Conservation (phyloP, 2,329 filamentous ascomycete genomes). For the Whalleya microplaca region DNA sequence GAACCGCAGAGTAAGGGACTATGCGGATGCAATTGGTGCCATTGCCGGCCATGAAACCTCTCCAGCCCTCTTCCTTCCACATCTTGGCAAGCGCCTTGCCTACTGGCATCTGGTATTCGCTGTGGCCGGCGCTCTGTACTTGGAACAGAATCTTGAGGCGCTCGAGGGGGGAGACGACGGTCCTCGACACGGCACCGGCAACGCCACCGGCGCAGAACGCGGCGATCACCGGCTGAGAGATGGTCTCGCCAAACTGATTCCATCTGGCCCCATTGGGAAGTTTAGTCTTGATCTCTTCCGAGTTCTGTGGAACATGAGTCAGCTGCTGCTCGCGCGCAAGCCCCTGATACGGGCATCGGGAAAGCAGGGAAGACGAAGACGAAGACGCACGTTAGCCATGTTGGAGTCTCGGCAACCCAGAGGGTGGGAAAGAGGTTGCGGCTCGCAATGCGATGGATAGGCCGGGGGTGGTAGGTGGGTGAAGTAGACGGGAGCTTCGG, state of each 20-base stretch:
- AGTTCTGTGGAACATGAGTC: conserved; percentile 24
- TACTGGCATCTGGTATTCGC: conserved; percentile 92
- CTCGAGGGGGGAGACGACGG: conserved; percentile 94
- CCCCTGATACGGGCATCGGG: conserved; percentile 4
- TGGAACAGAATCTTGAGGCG: conserved; percentile 98
- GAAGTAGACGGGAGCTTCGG: conserved; percentile 16
- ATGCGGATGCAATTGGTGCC: conserved; percentile 98
- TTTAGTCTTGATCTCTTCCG: conserved; percentile 37
- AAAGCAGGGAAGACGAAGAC: conserved; percentile 34
- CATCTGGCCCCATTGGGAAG: conserved; percentile 32
- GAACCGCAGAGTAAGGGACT: conserved; percentile 95
- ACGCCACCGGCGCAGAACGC: conserved; percentile 94
- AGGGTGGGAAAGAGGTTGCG: conserved; percentile 1
- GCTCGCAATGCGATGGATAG: conserved; percentile 13
- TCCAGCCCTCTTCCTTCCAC: conserved; percentile 96
- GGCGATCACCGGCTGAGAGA: conserved; percentile 84
- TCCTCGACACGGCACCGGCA: conserved; percentile 94
- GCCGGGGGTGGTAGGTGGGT: no score
- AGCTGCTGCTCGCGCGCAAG: conserved; percentile 19
- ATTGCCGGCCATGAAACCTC: conserved; percentile 96
- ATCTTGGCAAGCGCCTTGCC: conserved; percentile 89
- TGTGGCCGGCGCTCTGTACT: conserved; percentile 85
- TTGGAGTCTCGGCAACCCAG: conserved; percentile 27
- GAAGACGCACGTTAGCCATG: conserved; percentile 45
- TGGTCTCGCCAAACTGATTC: conserved; percentile 47